phyloP scores from a whole-genome alignment of 768 basidiomycete genomes.

The Lyophyllum atratum region DNA sequence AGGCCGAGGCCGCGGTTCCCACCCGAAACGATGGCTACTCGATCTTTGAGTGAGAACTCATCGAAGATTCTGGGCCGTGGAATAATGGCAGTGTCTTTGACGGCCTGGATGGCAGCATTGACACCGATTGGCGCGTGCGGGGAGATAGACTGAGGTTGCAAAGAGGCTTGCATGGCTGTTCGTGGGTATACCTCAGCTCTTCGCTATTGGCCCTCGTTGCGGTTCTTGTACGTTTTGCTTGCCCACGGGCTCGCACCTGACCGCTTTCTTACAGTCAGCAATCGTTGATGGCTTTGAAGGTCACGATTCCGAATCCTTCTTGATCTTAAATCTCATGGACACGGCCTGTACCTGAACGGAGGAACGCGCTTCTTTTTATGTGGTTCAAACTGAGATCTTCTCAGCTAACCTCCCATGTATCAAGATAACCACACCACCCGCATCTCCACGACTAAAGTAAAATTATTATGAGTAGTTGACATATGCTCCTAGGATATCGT shows the following conservation, averaged over 20 bases:
- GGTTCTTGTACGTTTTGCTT: no score
- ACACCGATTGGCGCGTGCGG: slow-evolving; percentile 68
- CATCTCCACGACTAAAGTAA: no score
- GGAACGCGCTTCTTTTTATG: background rate
- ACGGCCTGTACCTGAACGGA: background rate
- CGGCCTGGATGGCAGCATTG: slow-evolving; percentile 51
- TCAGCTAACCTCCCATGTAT: background rate
- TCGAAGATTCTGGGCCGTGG: slow-evolving; percentile 54
- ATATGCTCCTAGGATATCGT: slow-evolving; percentile 3
- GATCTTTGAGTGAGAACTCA: slow-evolving; percentile 58
- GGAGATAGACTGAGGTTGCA: slow-evolving; percentile 43
- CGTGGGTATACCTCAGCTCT: no score
- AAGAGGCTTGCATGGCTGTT: background rate
- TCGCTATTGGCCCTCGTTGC: no score
- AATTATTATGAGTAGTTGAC: background rate
- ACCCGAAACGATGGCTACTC: slow-evolving; percentile 64
- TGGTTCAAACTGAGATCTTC: background rate
- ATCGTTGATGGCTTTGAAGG: no score
- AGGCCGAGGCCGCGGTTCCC: slow-evolving; percentile 74
- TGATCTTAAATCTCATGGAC: no score
- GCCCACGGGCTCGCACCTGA: no score
- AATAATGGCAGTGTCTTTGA: slow-evolving; percentile 31
- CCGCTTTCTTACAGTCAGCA: no score
- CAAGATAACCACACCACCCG: no score
- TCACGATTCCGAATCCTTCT: no score